Percentiles rank a stretch among this genome's conserved stretches.
phyloP scores from a whole-genome alignment of 139 green algal species.

The Dunaliella primolecta region DNA sequence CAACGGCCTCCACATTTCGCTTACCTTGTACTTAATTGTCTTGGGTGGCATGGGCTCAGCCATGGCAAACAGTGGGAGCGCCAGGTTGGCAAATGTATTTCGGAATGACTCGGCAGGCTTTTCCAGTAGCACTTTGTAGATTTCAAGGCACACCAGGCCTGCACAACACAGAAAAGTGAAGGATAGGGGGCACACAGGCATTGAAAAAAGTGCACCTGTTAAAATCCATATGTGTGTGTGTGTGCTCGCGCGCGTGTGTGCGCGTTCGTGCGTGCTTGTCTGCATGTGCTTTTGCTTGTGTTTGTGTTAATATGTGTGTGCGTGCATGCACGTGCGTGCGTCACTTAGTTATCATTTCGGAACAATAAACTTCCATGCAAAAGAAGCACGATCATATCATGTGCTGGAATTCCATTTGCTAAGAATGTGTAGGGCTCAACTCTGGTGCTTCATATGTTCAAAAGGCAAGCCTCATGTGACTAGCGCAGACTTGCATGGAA shows the following conservation, averaged over 20 bases:
- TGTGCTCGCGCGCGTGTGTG: not conserved
- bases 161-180: no score
- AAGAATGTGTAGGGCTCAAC: no score
- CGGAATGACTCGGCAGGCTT: conserved; percentile 83
- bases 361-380: no score
- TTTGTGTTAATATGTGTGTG: no score
- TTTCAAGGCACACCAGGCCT: conserved; percentile 93
- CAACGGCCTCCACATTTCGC: no score
- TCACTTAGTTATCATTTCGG: no score
- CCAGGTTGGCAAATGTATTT: conserved; percentile 99
- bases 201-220: not conserved
- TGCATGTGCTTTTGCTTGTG: no score
- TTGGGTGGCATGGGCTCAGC: conserved; percentile 85
- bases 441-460: no score
- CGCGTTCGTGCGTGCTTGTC: not conserved
- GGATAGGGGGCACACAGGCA: not conserved
- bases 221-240: not conserved
- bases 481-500: no score
- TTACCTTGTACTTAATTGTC: conserved; percentile 16
- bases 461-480: no score
- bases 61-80: conserved; percentile 96
- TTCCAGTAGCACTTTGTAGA: conserved; percentile 88
- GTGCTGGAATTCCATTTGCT: no score
- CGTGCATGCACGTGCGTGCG: not conserved
- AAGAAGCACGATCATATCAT: no score